These are phyloP conservation scores for Arthrobotrys sinensis DNA, from an alignment of 2,329 filamentous ascomycete genomes.

Conservation along the genomic window DNA sequence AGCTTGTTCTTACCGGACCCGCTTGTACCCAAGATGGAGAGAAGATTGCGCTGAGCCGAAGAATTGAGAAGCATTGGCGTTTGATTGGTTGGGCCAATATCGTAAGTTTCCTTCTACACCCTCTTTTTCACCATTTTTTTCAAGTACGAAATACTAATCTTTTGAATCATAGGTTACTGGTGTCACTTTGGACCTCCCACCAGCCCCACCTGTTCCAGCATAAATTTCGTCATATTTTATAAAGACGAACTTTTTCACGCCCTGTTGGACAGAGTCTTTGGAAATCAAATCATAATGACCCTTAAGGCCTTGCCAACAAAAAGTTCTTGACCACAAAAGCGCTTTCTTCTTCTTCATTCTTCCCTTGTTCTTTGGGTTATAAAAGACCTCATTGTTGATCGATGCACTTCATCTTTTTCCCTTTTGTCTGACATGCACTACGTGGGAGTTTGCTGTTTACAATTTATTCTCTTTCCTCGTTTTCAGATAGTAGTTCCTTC, in stretches of 20 bases:
- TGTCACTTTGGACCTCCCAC: slow-evolving; percentile 54
- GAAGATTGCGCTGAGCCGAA: slow-evolving; percentile 94
- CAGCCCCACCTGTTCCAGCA: slow-evolving; percentile 50
- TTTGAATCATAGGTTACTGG: slow-evolving; percentile 46
- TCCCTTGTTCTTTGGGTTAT: neutral
- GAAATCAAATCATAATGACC: neutral
- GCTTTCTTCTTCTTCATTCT: slow-evolving; percentile 4
- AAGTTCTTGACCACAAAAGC: slow-evolving; percentile 47
- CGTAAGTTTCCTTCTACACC: slow-evolving; percentile 67
- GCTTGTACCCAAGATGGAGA: slow-evolving; percentile 98
- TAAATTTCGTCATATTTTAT: slow-evolving; percentile 18
- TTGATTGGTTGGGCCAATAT: slow-evolving; percentile 92
- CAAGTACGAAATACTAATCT: neutral
- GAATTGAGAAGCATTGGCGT: slow-evolving; percentile 99
- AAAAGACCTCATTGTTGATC: slow-evolving; percentile 50
- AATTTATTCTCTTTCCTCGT: neutral
- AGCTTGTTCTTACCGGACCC: slow-evolving; percentile 90
- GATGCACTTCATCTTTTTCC: slow-evolving; percentile 32
- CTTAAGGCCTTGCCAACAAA: slow-evolving; percentile 21
- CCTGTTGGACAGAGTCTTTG: slow-evolving; percentile 1
- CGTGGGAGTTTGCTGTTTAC: slow-evolving; percentile 48
- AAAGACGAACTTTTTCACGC: neutral
- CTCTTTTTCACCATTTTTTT: slow-evolving; percentile 9
- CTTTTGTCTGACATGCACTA: slow-evolving; percentile 36
- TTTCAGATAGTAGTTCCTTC: neutral